Evolutionary conservation across 208 protist species (phyloP).

Genomic region (Trypanosoma avium): DNA sequence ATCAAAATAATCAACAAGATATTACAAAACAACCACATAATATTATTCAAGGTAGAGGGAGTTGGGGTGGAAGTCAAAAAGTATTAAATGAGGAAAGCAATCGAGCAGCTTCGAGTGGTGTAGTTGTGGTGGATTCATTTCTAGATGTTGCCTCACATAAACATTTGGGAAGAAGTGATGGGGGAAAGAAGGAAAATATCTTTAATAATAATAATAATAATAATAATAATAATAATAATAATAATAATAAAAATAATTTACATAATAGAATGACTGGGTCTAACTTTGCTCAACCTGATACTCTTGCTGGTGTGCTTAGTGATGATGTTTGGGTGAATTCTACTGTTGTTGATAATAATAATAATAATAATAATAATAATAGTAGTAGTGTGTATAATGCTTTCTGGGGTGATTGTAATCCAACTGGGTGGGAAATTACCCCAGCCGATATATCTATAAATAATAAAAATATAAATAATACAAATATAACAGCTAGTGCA

Average conservation of each 20-base stretch:
- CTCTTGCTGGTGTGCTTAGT: neutral
- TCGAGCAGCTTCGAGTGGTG: neutral
- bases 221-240: neutral
- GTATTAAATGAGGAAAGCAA: conserved; percentile 1
- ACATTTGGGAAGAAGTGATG: conserved; percentile 1
- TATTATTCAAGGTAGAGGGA: neutral
- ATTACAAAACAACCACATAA: conserved; percentile 1
- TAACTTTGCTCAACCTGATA: conserved; percentile 9
- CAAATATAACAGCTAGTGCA: neutral
- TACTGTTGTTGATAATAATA: neutral
- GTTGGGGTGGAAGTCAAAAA: conserved; percentile 3
- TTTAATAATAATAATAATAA: neutral
- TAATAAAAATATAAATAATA: neutral
- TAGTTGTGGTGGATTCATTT: neutral
- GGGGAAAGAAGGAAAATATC: neutral
- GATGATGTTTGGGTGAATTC: conserved; percentile 21
- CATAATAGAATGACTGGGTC: neutral
- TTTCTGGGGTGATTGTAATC: conserved; percentile 21
- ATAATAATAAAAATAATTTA: neutral
- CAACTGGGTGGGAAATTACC: conserved; percentile 7
- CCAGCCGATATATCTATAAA: neutral
- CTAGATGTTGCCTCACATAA: neutral
- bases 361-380: no score
- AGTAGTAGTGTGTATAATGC: neutral
- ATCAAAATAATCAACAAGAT: neutral